Percentiles rank a stretch among this genome's conserved stretches.
These are phyloP conservation scores for Knoxia roxburghii DNA, from an alignment of 257 asterid species.

Conservation along the genomic window DNA sequence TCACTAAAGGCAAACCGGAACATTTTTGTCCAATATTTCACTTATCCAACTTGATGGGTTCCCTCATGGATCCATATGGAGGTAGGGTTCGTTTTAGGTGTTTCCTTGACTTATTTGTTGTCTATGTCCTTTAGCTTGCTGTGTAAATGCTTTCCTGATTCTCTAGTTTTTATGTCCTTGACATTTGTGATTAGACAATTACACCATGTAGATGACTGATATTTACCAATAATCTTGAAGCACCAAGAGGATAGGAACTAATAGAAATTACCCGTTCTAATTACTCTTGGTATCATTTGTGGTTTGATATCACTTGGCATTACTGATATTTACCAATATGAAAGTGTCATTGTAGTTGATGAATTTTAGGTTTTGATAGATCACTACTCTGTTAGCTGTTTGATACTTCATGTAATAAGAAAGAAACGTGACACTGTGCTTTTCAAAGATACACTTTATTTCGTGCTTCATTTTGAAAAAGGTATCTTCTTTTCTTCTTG, in stretches of 20 bases:
- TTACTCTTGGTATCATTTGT: background rate
- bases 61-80: background rate
- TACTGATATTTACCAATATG: too few species aligned
- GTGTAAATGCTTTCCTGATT: background rate
- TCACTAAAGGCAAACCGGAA: too few species aligned
- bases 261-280: background rate
- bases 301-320: too few species aligned
- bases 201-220: background rate
- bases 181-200: background rate
- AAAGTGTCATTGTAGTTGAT: background rate
- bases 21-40: too few species aligned
- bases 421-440: background rate
- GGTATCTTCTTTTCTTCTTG: background rate
- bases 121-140: background rate
- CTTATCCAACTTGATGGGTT: background rate
- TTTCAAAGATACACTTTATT: background rate
- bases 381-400: too few species aligned
- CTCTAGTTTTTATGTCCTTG: background rate
- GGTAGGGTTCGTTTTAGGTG: background rate
- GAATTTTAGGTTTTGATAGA: too few species aligned
- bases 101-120: too few species aligned
- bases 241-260: background rate
- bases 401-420: background rate
- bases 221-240: background rate
- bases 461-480: background rate